A percentile compares a stretch with the other conserved stretches of the same genome.
Conservation (phyloP, 2,329 filamentous ascomycete genomes). For the Microsporum canis region DNA sequence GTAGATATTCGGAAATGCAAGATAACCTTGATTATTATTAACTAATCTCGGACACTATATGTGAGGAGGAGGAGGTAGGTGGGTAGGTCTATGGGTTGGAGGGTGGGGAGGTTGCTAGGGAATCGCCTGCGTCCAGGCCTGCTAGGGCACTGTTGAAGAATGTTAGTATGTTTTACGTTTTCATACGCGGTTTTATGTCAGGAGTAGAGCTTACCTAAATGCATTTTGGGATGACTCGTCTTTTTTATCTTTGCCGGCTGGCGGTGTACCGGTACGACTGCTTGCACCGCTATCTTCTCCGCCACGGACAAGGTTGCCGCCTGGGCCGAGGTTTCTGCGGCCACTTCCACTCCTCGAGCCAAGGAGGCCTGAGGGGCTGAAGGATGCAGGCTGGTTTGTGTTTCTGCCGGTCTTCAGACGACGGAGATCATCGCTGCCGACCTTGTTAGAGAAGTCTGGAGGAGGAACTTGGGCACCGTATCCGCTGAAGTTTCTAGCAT, state of each 20-base stretch:
- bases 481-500: constrained; percentile 67
- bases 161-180: not conserved
- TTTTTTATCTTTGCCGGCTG: constrained; percentile 51
- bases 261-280: constrained; percentile 81
- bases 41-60: too few relatives aligned
- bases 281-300: constrained; percentile 78
- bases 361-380: constrained; percentile 81
- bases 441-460: constrained; percentile 63
- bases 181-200: not conserved
- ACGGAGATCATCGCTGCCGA: constrained; percentile 83
- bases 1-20: too few relatives aligned
- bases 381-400: constrained; percentile 50
- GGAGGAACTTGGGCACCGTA: constrained; percentile 58
- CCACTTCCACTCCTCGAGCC: constrained; percentile 74
- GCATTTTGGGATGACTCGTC: constrained; percentile 67
- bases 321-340: constrained; percentile 57
- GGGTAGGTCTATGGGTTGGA: too few relatives aligned
- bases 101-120: constrained; percentile 40
- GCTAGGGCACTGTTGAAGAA: constrained; percentile 34
- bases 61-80: too few relatives aligned
- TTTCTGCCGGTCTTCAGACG: constrained; percentile 55
- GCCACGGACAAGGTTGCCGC: constrained; percentile 58
- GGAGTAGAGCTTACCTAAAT: constrained; percentile 62
- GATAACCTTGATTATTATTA: too few relatives aligned
- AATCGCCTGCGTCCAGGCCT: constrained; percentile 35